These are phyloP conservation scores for Symbiodinium natans DNA, from an alignment of 73 alveolate species.

Conservation along the genomic window DNA sequence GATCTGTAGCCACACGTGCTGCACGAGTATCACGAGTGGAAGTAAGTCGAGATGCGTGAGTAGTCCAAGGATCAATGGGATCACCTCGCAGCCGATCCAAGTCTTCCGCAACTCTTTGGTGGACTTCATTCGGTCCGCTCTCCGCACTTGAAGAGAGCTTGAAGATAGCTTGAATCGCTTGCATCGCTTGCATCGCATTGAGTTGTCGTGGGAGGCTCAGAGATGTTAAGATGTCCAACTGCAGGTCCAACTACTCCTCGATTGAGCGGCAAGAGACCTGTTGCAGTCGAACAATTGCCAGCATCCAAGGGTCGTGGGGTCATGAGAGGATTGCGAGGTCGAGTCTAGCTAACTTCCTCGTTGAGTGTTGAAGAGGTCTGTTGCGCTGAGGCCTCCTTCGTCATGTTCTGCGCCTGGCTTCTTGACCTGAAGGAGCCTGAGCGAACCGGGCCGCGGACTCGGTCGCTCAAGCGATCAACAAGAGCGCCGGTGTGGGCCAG, in stretches of 20 bases:
- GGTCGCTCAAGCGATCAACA: too few relatives aligned
- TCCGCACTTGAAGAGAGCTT: too few relatives aligned
- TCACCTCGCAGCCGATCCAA: not conserved
- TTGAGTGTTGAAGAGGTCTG: not conserved
- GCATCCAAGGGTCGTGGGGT: not conserved
- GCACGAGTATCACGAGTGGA: too few relatives aligned
- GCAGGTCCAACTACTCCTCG: constrained; percentile 2
- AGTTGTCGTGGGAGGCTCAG: too few relatives aligned
- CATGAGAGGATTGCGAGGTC: too few relatives aligned
- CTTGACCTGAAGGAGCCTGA: not conserved
- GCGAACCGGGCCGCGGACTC: not conserved
- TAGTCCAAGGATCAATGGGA: constrained; percentile 18
- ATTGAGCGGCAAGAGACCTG: not conserved
- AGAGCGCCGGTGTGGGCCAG: too few relatives aligned
- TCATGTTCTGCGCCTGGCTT: constrained; percentile 9
- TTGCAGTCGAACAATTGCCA: not conserved
- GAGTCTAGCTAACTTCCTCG: not conserved
- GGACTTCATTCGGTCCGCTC: not conserved
- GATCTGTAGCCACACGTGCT: too few relatives aligned
- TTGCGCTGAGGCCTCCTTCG: not conserved
- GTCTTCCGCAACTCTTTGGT: not conserved
- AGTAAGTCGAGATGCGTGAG: too few relatives aligned
- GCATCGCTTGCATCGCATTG: too few relatives aligned
- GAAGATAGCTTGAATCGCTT: too few relatives aligned
- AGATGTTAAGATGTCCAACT: too few relatives aligned